Base-by-base conservation (phyloP, 805 yeast genomes). In the Lipomyces yamanashiensis region DNA sequence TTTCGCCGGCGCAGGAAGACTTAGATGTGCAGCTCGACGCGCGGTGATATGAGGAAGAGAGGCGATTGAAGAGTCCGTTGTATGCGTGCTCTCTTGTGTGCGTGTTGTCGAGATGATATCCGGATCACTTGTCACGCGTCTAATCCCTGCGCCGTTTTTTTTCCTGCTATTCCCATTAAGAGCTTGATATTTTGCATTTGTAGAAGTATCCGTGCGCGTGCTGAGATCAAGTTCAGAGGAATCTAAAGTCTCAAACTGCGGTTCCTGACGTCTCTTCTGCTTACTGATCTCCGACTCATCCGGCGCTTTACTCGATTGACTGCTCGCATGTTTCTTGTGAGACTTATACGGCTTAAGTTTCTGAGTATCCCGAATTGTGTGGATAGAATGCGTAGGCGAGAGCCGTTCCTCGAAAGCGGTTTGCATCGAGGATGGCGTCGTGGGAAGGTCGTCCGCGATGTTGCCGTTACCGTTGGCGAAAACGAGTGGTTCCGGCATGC, bases 361-460 rank as follows among this genome's bases (percentile, higher is more conserved):
- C 19, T 43, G n/a, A 17, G 12, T 43, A 15, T 49, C 53, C 7
- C 53, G 53, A 28, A 49, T 12, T 7, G 53, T 28, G 33, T 49
- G 39, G n/a, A 49, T 15, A 15, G 53, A 49, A 9, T 28, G 53
- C 15, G 53, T 33, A 15, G 53, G 39, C 1, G 40, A n/a, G 3
- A n/a, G 53, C 8, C 41, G 36, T n/a, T 49, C 53, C 33, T 34
- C 53, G 40, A 49, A 49, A 12, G 39, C 40, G 9, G 53, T 28
- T 7, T 49, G 53, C 21, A 19, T 28, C 17, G 53, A 49, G 10
- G 53, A 49, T 7, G 53, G 53, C 21, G 53, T 49, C 34, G 50
- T 43, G 23, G 48, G 48, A 43, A 43, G 47, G 19, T 43, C 53
- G 28, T 37, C 34, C 19, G 40, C 13, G 37, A 12, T 10, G 10